Evolutionary conservation across 495 filamentous ascomycete genomes (phyloP), one percentile per base, ranked within the genome.

Genomic region (Aspergillus ostianus): DNA sequence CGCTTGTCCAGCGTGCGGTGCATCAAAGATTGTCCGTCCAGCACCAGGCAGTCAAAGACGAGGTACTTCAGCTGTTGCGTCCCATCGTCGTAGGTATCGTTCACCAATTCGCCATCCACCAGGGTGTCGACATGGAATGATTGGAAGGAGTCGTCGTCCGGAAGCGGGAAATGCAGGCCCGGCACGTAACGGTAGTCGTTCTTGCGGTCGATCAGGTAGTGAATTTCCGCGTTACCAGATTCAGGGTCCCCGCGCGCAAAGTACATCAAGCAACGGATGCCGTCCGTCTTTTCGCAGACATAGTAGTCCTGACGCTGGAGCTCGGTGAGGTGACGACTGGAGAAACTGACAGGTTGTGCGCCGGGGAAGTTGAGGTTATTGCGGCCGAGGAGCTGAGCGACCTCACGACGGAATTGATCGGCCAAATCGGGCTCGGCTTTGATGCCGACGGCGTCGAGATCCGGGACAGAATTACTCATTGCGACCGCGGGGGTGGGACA

Each of bases 201-300:
- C 77, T 90, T 93, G 62, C 94, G 91, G 73, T 98, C 94, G 74
- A 98, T 96, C 59, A 98, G 79, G 80, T 95, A 96, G 61, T 84
- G 79, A 53, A 85, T 82, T 57, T 89, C 80, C 6, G 80, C 76
- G 9, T 62, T 63, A 12, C 82, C 74, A 23, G 72, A 76, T 21
- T 81, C 78, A 23, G 74, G 67, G 32, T 79, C 79, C 12, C 79
- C 78, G 48, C 71, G 67, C 59, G 90, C 89, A 61, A 93, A 87
- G 80, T 93, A 98, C 70, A 98, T 85, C 20, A 98, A 83, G 71
- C 93, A 97, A 47, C 94, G 87, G 65, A 98, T 91, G 41, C 94
- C 94, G 69, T 98, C 94, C 0, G 93, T 96, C 75, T 98, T 98
- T 75, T 98, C 94, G 79, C 94, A 97, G 63, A 98, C 90, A 69